These are phyloP conservation scores for Kandelia obovata DNA, from an alignment of 345 rosid species.

Conservation along the genomic window DNA sequence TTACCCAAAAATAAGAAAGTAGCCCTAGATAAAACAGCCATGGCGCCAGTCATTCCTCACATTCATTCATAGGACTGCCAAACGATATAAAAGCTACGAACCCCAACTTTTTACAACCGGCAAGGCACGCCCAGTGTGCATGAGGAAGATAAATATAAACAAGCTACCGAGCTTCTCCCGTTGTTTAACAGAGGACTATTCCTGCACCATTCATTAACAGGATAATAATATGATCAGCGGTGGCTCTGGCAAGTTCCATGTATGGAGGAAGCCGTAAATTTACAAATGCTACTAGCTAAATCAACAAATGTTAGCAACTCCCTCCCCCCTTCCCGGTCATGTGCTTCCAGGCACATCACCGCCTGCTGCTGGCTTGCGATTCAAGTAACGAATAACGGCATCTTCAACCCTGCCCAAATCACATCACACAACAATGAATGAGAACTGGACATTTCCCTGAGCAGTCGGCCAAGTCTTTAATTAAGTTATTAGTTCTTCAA, in stretches of 20 bases:
- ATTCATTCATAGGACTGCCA: conserved; percentile 6
- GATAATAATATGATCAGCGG: conserved; percentile 14
- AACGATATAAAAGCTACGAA: neutral
- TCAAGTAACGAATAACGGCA: conserved; percentile 89
- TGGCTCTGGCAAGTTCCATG: conserved; percentile 12
- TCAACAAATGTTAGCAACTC: conserved; percentile 10
- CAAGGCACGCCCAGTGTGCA: conserved; percentile 5
- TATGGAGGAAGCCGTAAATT: conserved; percentile 17
- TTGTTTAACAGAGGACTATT: conserved; percentile 18
- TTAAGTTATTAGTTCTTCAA: neutral
- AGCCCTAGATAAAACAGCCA: no score
- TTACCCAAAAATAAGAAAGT: no score
- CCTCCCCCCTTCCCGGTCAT: conserved; percentile 24
- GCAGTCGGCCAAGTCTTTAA: no score
- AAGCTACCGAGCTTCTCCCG: conserved; percentile 17
- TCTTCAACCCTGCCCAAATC: conserved; percentile 73
- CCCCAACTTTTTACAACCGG: conserved; percentile 7
- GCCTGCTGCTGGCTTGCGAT: conserved; percentile 87
- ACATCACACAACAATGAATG: no score
- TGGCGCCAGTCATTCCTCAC: neutral
- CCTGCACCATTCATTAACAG: conserved; percentile 2
- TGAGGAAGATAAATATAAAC: conserved; percentile 15
- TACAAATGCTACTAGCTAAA: conserved; percentile 16
- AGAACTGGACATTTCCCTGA: no score
- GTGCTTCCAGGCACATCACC: conserved; percentile 81